These are phyloP conservation scores for Lentinus brumalis DNA, from an alignment of 768 basidiomycete species.

Conservation along the genomic window DNA sequence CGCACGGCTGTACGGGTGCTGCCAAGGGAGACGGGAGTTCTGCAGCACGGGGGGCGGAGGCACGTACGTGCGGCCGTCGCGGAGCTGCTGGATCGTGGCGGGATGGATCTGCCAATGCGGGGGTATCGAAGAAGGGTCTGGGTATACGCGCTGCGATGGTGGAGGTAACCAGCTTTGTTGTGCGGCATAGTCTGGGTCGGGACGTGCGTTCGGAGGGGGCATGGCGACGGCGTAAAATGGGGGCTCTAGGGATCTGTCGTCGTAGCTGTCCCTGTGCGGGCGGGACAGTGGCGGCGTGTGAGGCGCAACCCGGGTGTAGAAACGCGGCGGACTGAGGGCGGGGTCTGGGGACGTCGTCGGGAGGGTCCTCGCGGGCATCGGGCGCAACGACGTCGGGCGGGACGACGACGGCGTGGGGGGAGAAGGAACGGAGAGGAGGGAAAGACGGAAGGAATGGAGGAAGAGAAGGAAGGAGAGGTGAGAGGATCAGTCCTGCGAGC, in stretches of 20 bases:
- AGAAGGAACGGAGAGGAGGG: slow-evolving; percentile 6
- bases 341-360: slow-evolving; percentile 3
- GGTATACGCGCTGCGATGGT: slow-evolving; percentile 15
- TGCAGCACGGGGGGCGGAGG: background rate
- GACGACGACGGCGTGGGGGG: background rate
- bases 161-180: slow-evolving; percentile 8
- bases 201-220: slow-evolving; percentile 4
- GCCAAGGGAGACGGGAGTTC: slow-evolving; percentile 2
- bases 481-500: background rate
- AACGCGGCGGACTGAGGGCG: slow-evolving; percentile 15
- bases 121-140: slow-evolving; percentile 21
- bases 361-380: slow-evolving; percentile 17
- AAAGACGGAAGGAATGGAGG: slow-evolving; percentile 12
- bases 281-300: background rate
- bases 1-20: slow-evolving; percentile 8
- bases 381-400: slow-evolving; percentile 1
- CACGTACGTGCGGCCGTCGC: slow-evolving; percentile 3
- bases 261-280: slow-evolving; percentile 6
- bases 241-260: slow-evolving; percentile 1
- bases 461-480: slow-evolving; percentile 3
- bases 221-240: slow-evolving; percentile 11
- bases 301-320: background rate
- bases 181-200: slow-evolving; percentile 11
- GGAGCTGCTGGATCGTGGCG: background rate
- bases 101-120: slow-evolving; percentile 21